phyloP scores from a whole-genome alignment of 768 basidiomycete genomes.

The Trametes coccinea region DNA sequence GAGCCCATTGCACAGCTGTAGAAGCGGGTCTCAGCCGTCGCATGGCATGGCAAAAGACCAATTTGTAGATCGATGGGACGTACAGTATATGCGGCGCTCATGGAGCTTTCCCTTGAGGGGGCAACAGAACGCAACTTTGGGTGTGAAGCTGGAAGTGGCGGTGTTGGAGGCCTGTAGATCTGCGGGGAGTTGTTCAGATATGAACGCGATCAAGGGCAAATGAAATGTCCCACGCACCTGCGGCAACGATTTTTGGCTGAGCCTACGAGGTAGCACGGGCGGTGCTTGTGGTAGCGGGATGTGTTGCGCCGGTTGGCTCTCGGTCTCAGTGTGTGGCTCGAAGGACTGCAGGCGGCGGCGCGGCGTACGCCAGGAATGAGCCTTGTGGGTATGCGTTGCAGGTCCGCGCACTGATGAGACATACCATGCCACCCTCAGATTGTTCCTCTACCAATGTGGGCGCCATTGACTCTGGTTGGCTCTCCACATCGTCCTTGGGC shows the following conservation, averaged over 20 bases:
- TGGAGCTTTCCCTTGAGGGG: slow-evolving; percentile 9
- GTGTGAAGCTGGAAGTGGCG: slow-evolving; percentile 29
- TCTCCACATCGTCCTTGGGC: slow-evolving; percentile 13
- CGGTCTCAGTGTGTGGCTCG: slow-evolving; percentile 1
- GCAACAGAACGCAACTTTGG: slow-evolving; percentile 16
- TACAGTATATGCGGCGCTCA: slow-evolving; percentile 12
- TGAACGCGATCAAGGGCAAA: slow-evolving; percentile 11
- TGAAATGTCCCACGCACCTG: slow-evolving; percentile 17
- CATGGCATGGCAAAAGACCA: neutral
- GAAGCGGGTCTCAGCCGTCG: neutral
- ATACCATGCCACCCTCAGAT: neutral
- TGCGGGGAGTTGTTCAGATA: slow-evolving; percentile 14
- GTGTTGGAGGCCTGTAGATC: slow-evolving; percentile 37
- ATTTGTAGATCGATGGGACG: neutral
- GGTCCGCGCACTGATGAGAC: neutral
- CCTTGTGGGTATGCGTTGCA: slow-evolving; percentile 2
- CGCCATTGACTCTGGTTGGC: slow-evolving; percentile 14
- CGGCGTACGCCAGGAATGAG: slow-evolving; percentile 12
- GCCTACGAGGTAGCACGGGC: slow-evolving; percentile 5
- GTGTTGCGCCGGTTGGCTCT: neutral
- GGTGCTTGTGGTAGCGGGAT: slow-evolving; percentile 7
- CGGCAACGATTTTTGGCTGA: slow-evolving; percentile 23
- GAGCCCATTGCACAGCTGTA: slow-evolving; percentile 11
- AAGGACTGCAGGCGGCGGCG: slow-evolving; percentile 14
- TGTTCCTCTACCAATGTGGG: slow-evolving; percentile 9